Evolutionary conservation across 345 rosid species (phyloP).

Genomic region (Hevea brasiliensis): DNA sequence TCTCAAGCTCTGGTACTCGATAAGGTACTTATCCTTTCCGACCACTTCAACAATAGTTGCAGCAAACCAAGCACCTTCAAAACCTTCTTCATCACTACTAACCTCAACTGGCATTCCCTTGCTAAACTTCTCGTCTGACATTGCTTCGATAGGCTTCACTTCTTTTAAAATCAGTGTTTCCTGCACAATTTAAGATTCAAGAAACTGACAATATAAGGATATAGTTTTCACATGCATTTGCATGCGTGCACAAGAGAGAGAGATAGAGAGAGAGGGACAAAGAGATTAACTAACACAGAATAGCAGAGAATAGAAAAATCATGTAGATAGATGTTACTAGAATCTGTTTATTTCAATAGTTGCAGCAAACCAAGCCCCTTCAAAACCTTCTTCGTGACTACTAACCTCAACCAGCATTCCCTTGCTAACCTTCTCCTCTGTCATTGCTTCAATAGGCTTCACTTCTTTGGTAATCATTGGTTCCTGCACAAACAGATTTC

Average conservation of each 20-base stretch:
- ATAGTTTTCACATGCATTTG: too few relatives aligned
- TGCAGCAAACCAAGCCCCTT: conserved; percentile 84
- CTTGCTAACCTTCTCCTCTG: conserved; percentile 4
- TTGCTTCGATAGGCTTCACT: conserved; percentile 10
- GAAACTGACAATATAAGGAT: background rate
- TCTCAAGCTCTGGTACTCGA: conserved; percentile 61
- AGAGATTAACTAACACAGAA: background rate
- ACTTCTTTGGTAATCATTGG: conserved; percentile 10
- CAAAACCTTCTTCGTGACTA: conserved; percentile 77
- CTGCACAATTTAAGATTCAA: conserved; percentile 41
- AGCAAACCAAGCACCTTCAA: conserved; percentile 80
- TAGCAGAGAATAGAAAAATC: background rate
- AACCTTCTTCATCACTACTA: conserved; percentile 78
- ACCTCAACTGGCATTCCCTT: conserved; percentile 55
- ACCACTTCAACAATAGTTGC: conserved; percentile 52
- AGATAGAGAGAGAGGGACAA: too few relatives aligned
- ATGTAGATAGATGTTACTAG: too few relatives aligned
- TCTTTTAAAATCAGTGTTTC: conserved; percentile 9
- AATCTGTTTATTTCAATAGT: conserved; percentile 26
- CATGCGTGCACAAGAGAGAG: background rate
- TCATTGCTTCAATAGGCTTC: conserved; percentile 7
- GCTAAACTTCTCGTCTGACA: conserved; percentile 3
- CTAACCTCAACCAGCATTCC: conserved; percentile 59
- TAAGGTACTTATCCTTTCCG: conserved; percentile 49
- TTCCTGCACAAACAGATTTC: conserved; percentile 41